Conservation (phyloP, 2,329 filamentous ascomycete genomes). For the Diaporthe ilicicola region DNA sequence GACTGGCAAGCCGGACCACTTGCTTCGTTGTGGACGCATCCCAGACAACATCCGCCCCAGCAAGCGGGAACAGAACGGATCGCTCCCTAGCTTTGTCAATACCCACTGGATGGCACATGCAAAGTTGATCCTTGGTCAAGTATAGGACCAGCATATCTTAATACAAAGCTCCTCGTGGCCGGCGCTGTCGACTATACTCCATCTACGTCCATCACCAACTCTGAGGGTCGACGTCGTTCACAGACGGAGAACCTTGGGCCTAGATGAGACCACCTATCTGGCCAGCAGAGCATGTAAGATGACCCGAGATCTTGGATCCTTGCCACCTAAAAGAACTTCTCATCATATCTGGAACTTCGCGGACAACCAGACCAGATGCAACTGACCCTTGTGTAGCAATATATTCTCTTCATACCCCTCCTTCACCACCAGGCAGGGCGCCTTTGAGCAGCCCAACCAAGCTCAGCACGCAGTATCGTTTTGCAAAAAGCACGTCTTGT, state of each 20-base stretch:
- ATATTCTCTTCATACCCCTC: background rate
- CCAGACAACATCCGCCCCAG: conserved; percentile 8
- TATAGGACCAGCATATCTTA: conserved; percentile 25
- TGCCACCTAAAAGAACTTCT: background rate
- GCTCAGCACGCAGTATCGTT: background rate
- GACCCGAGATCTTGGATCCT: background rate
- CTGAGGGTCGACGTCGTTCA: background rate
- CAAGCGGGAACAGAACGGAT: conserved; percentile 17
- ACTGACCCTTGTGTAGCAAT: conserved; percentile 12
- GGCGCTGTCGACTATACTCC: conserved; percentile 7
- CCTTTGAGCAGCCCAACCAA: background rate
- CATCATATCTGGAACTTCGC: background rate
- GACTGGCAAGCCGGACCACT: background rate
- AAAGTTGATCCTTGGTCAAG: conserved; percentile 11
- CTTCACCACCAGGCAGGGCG: background rate
- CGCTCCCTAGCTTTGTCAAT: conserved; percentile 12
- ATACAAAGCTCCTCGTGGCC: conserved; percentile 11
- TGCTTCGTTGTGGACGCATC: background rate
- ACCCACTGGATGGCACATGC: conserved; percentile 3
- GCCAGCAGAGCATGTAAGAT: background rate
- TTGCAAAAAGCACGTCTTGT: background rate
- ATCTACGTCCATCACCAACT: background rate
- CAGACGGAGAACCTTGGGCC: background rate
- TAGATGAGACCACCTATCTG: background rate
- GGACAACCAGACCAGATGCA: background rate